Base-by-base conservation (phyloP, 129 eudicot species). In the Deinandra increscens region DNA sequence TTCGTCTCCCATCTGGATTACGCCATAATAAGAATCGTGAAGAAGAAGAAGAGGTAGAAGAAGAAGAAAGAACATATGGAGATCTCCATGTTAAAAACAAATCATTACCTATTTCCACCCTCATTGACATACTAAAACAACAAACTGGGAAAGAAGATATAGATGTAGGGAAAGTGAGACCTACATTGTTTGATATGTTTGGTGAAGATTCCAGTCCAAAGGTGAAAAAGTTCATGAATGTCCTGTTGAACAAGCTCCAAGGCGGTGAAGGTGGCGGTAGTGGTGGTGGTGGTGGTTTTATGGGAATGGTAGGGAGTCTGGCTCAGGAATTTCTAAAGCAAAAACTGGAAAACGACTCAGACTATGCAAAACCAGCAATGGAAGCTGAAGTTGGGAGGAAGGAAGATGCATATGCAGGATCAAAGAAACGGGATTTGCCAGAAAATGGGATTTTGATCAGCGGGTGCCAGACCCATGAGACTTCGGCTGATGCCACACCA, bases 401-500 rank as follows among this genome's bases (percentile, higher is more conserved):
- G 60, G 79, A 83, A 75, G 92, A 86, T 7, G 92, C 61, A 0
- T 86, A 83, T 37, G 92, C 92, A 10, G 92, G 92, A 68, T 75
- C 83, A 29, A 75, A 60, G 39, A 79, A 66, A 17, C 64, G 78
- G 2, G 77, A 46, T 9, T 36, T 86, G 22, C 82, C 92, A 1
- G 88, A 82, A 55, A 76, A 84, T 18, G 95, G 97, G 17, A 90
- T 93, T 69, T 77, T 93, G 64, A 82, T 93, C 54, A 93, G 99
- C 55, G 99, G 99, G 55, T 93, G 97, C 82, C 99, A 93, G 73
- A 93, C 92, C 0, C 79, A 93, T 42, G 90, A 93, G 75, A 93
- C 99, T 6, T 93, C 99, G 14, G 99, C 99, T 8, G 99, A 93
- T 72, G 97, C 95, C 17, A 86, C 75, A 11, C 97, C 99, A 10